These are phyloP conservation scores for Aurinia saxatilis DNA, from an alignment of 345 rosid species.

Conservation along the genomic window DNA sequence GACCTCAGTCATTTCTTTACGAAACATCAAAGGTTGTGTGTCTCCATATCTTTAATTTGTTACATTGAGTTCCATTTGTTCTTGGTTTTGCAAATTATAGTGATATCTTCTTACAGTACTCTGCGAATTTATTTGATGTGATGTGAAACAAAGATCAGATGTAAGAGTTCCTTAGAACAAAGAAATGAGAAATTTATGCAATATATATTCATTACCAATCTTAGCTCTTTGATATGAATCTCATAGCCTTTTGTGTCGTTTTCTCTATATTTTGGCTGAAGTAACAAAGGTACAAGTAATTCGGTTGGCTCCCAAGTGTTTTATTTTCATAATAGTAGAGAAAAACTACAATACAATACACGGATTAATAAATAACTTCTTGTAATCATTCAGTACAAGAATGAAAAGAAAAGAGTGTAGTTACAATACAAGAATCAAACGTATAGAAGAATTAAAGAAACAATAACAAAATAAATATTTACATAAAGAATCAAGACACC, in stretches of 20 bases:
- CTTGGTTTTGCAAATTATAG: constrained; percentile 11
- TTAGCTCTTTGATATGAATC: too few relatives aligned
- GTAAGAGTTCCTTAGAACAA: too few relatives aligned
- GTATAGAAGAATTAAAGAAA: neutral
- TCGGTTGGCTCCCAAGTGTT: too few relatives aligned
- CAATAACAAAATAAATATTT: neutral
- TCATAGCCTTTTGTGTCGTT: neutral
- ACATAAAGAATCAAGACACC: neutral
- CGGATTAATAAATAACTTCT: too few relatives aligned
- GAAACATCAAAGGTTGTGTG: neutral
- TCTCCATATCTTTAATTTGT: neutral
- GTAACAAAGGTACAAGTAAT: too few relatives aligned
- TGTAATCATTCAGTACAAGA: constrained; percentile 1
- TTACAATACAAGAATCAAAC: neutral
- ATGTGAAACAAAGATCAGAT: too few relatives aligned
- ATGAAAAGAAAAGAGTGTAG: neutral
- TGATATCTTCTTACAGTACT: neutral
- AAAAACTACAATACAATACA: too few relatives aligned
- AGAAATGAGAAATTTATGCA: neutral
- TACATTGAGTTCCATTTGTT: neutral
- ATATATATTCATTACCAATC: too few relatives aligned
- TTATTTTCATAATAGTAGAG: too few relatives aligned
- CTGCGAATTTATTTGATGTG: neutral
- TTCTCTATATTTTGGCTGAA: too few relatives aligned
- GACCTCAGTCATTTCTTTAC: neutral